Evolutionary conservation across 441 rosid genomes (phyloP), one percentile per base, ranked within the genome.

Genomic region (Eutrema salsugineum): DNA sequence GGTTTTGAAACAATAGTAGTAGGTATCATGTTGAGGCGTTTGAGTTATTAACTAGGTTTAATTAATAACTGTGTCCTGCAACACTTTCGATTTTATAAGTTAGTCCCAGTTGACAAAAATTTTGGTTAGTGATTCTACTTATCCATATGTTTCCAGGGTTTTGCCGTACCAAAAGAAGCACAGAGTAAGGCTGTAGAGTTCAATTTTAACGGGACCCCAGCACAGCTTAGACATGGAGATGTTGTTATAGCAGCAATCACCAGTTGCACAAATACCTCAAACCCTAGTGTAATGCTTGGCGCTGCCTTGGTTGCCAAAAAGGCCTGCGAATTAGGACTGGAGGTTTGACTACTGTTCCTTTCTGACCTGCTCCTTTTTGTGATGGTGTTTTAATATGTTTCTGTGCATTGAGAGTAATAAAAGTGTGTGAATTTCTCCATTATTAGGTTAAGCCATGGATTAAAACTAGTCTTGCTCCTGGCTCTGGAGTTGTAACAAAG

Each of bases 231-330:
- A 72, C 99, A 94, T 68, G 97, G 97, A 39, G 93, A 87, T 86
- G 95, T 94, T 58, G 97, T 94, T 69, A 94, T 94, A 63, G 99
- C 97, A 58, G 97, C 97, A 46, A 91, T 94, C 79, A 94, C 99
- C 28, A 94, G 99, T 83, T 94, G 97, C 86, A 91, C 99, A 56
- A 94, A 94, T 77, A 94, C 99, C 51, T 94, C 97, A 68, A 94
- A 94, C 79, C 99, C 97, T 5, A 94, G 94, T 77, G 97, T 94
- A 22, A 91, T 94, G 97, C 97, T 94, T 70, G 98, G 97, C 71
- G 97, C 95, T 82, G 97, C 93, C 72, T 77, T 94, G 86, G 98
- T 90, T 77, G 98, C 97, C 11, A 88, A 84, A 81, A 94, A 91
- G 74, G 98, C 98, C 46, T 88, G 90, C 74, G 98, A 90, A 12